Base-by-base conservation (phyloP, 2,329 filamentous ascomycete species). In the Sphaceloma murrayae region DNA sequence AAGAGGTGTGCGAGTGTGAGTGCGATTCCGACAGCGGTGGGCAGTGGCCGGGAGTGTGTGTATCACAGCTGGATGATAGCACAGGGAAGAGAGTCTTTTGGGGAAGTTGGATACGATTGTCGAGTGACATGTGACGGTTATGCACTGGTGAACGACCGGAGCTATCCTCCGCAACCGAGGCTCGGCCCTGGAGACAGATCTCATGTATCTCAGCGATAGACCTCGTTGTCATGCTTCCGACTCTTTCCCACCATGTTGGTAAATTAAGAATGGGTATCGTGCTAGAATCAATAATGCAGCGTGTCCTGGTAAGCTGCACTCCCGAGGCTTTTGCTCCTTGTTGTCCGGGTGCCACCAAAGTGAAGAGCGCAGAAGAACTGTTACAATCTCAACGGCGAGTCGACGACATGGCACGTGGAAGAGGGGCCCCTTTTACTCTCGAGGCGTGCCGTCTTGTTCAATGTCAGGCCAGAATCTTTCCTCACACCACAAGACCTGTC, bases 391-490 rank as follows among this genome's bases (percentile, higher is more conserved):
- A 8, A 10, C 5, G 19, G 33, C 33, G 18, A 21, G 5, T 7
- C 17, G 17, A 36, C 16, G 33, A 8, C 24, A 27, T 7, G 24
- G 11, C 6, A 27, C 11, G 11, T 27, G 7, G 6, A 27, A 6
- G 7, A 27, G 24, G 24, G 11, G n/a, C n/a, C n/a, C 24, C 24
- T 7, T 27, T 11, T n/a, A 6, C 24, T 11, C 10, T 36, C 33
- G 24, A 5, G 33, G 22, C n/a, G 27, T 18, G 13, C 33, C 40
- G 17, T 32, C 36, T 8, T 13, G n/a, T 9, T 43, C 7, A 9
- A 67, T 61, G 46, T 66, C 60, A 1, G 68, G 67, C 68, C 68
- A 71, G 52, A 70, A 70, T 40, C 65, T 61, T 48, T 67, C 60
- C 49, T 67, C 65, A 3, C 67, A 56, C 65, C 65, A 70, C 42